Base-by-base conservation (phyloP, 257 asterid genomes). In the Przewalskia tangutica region DNA sequence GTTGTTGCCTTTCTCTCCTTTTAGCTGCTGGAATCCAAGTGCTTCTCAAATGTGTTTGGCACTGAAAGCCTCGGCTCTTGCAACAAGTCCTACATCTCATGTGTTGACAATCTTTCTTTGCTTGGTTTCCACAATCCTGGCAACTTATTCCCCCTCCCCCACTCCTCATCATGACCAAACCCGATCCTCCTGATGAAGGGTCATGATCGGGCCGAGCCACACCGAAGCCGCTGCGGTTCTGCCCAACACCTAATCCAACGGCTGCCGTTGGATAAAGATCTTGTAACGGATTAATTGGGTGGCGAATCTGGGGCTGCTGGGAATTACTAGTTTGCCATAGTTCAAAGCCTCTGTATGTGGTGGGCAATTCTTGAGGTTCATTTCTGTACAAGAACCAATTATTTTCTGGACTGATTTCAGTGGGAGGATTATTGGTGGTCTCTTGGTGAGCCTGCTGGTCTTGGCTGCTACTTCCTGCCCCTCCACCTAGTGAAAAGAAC, bases 61-160 rank as follows among this genome's bases (percentile, higher is more conserved):
- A 94, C 63, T 87, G 90, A 82, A 86, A 91, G 75, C 98, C 98
- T 81, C 97, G 90, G 82, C 97, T 93, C 82, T 93, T 95, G 38
- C 98, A 95, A 86, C 98, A 95, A 11, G 97, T 92, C 56, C 98
- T 86, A 85, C 98, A 95, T 85, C 98, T 91, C 98, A 93, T 93
- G 85, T 95, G 94, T 2, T 84, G 0, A 65, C 98, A 95, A 60
- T 94, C 97, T 79, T 94, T 94, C 86, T 94, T 94, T 0, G 98
- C 97, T 58, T 94, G 97, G 56, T 94, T 94, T 7, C 98, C 98
- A 14, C 98, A 94, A 64, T 94, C 98, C 17, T 94, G 97, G 84
- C 98, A 94, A 82, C 97, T 93, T 27, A 93, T 89, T 20, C 98
- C 97, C 1, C 95, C 82, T 20, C 85, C 85, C 7, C 89, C 88